These are phyloP conservation scores for Inga oerstediana DNA, from an alignment of 306 rosid genomes.

Conservation along the genomic window DNA sequence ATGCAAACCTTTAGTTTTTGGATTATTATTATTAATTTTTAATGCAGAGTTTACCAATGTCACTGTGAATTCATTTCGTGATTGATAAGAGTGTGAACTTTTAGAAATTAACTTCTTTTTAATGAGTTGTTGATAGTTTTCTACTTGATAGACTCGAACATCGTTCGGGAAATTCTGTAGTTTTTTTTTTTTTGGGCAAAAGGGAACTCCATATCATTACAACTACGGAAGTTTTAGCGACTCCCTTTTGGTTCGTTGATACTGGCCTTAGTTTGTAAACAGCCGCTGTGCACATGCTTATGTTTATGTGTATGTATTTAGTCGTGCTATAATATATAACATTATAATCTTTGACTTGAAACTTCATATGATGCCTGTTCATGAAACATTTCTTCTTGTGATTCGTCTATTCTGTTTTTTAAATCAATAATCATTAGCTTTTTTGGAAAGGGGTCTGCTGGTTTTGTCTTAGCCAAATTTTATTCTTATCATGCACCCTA, in stretches of 20 bases:
- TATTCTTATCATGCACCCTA: background rate
- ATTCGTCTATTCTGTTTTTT: background rate
- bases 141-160: background rate
- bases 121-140: background rate
- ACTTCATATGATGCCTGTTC: background rate
- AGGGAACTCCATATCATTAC: background rate
- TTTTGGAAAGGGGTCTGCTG: background rate
- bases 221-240: background rate
- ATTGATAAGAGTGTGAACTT: background rate
- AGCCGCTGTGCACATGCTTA: background rate
- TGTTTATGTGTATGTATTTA: background rate
- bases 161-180: background rate
- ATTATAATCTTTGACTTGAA: background rate
- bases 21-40: background rate
- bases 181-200: background rate
- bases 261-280: background rate
- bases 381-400: background rate
- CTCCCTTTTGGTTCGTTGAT: background rate
- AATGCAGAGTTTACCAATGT: background rate
- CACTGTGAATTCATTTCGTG: background rate
- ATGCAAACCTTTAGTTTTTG: background rate
- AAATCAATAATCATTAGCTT: background rate
- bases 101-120: background rate
- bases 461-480: background rate
- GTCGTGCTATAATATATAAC: background rate